Percentiles rank a stretch among this genome's conserved stretches.
These are phyloP conservation scores for Selaginella tamariscina DNA, from an alignment of 75 land plant species.

Conservation along the genomic window DNA sequence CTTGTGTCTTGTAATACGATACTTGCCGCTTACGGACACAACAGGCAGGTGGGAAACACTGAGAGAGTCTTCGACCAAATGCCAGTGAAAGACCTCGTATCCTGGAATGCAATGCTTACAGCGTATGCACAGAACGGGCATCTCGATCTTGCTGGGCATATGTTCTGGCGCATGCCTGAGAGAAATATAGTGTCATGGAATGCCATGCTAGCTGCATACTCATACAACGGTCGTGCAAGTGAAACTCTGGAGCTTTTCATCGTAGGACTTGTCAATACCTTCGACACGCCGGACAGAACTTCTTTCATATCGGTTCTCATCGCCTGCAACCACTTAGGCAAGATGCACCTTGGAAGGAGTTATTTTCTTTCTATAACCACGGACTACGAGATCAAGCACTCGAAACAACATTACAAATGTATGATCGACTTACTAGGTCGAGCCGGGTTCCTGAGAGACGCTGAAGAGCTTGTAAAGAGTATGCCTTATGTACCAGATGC, in stretches of 20 bases:
- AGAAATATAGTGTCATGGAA: not conserved
- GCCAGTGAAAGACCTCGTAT: not conserved
- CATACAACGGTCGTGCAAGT: not conserved
- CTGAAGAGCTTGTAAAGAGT: slow-evolving; percentile 8
- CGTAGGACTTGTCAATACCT: not conserved
- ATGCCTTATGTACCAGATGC: slow-evolving; percentile 26
- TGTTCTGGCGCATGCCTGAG: not conserved
- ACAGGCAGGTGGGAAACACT: not conserved
- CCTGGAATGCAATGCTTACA: not conserved
- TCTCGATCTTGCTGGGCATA: not conserved
- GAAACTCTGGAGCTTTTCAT: not conserved
- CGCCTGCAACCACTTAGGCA: not conserved
- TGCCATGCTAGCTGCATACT: not conserved
- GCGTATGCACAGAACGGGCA: not conserved
- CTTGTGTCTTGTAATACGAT: not conserved
- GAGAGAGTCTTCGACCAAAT: not conserved
- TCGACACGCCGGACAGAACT: not conserved
- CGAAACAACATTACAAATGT: slow-evolving; percentile 33
- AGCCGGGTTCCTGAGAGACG: slow-evolving; percentile 22
- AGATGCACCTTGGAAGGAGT: not conserved
- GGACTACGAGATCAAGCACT: not conserved
- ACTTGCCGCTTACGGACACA: not conserved
- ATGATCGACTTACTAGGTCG: slow-evolving; percentile 44
- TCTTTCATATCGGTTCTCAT: not conserved
- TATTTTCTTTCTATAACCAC: not conserved